phyloP scores from a whole-genome alignment of 1,284 basidiomycete genomes.

The Pisolithus thermaeus region DNA sequence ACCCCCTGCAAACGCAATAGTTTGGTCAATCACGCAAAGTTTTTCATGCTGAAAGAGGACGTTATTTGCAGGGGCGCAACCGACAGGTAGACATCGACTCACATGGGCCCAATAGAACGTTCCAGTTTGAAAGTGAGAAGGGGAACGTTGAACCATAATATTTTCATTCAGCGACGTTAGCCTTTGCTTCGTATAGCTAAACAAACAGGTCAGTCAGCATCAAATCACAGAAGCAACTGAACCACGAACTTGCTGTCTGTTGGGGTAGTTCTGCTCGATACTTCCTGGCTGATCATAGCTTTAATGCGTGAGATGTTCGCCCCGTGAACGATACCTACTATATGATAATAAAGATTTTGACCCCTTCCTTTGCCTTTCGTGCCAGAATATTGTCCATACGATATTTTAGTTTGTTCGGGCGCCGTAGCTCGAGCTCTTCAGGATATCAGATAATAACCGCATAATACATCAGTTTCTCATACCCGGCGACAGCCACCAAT shows the following conservation, averaged over 20 bases:
- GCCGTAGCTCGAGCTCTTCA: conserved; percentile 76
- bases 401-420: conserved; percentile 83
- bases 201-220: conserved; percentile 16
- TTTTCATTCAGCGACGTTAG: conserved; percentile 85
- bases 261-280: conserved; percentile 94
- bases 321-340: conserved; percentile 51
- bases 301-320: conserved; percentile 3
- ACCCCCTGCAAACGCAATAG: conserved; percentile 98
- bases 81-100: conserved; percentile 21
- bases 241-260: conserved; percentile 76
- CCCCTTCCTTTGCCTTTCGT: conserved; percentile 92
- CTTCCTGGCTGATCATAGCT: conserved; percentile 69
- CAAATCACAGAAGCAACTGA: not conserved
- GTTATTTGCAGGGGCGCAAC: not conserved
- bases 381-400: conserved; percentile 86
- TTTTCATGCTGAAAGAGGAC: conserved; percentile 79
- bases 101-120: conserved; percentile 99
- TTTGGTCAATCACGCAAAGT: conserved; percentile 94
- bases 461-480: conserved; percentile 4
- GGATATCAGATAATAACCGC: not conserved
- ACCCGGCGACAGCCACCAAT: conserved; percentile 94
- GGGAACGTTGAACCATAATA: conserved; percentile 95
- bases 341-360: conserved; percentile 94
- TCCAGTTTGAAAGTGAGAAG: conserved; percentile 95
- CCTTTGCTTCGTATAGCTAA: conserved; percentile 86